A percentile compares a stretch with the other conserved stretches of the same genome.
These are phyloP conservation scores for Cucurbita pepo DNA, from an alignment of 306 rosid species.

Conservation along the genomic window DNA sequence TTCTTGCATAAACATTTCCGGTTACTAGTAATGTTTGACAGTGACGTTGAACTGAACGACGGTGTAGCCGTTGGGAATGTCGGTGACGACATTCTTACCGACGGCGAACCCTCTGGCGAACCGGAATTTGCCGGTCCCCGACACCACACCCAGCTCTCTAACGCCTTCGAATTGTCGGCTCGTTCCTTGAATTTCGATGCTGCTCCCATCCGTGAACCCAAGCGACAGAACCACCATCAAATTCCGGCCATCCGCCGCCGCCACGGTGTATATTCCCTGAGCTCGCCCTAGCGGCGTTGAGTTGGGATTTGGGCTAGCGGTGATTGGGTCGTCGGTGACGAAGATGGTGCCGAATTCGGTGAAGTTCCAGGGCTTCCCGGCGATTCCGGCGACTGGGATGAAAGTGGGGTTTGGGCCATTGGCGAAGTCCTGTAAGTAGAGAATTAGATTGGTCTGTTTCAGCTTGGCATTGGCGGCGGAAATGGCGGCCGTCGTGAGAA, in stretches of 20 bases:
- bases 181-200: conserved; percentile 1
- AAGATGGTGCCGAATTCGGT: conserved; percentile 9
- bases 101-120: conserved; percentile 1
- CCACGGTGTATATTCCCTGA: conserved; percentile 2
- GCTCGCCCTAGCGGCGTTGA: conserved; percentile 2
- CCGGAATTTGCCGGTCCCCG: conserved; percentile 11
- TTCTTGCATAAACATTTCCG: too few relatives aligned
- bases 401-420: conserved; percentile 6
- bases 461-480: neutral
- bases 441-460: conserved; percentile 7
- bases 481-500: neutral
- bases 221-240: neutral
- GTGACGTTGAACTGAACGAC: conserved; percentile 1
- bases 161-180: neutral
- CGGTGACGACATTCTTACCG: neutral
- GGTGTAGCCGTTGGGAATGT: neutral
- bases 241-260: conserved; percentile 1
- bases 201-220: conserved; percentile 8
- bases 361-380: conserved; percentile 7
- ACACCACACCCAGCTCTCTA: conserved; percentile 7
- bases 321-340: conserved; percentile 4
- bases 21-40: neutral
- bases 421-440: conserved; percentile 4
- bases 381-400: conserved; percentile 9
- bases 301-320: neutral